These are phyloP conservation scores for Komagataella populi DNA, from an alignment of 805 yeast genomes.

Conservation along the genomic window DNA sequence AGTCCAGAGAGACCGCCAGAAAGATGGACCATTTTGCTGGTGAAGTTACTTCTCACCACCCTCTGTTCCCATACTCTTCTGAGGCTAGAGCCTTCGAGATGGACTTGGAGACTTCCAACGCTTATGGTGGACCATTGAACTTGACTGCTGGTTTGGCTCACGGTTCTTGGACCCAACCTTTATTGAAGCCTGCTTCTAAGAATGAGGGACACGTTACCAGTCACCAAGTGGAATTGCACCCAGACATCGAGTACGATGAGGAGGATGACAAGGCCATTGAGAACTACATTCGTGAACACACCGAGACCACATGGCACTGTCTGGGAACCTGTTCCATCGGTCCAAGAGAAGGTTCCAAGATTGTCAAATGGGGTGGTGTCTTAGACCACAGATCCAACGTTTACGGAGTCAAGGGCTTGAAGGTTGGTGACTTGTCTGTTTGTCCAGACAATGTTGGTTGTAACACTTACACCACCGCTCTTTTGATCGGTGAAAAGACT, in stretches of 20 bases:
- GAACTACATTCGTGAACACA: slow-evolving; percentile 14
- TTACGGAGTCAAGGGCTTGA: slow-evolving; percentile 13
- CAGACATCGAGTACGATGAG: slow-evolving; percentile 11
- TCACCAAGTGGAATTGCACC: slow-evolving; percentile 11
- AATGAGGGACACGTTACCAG: slow-evolving; percentile 11
- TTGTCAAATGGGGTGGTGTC: slow-evolving; percentile 16
- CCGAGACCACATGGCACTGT: slow-evolving; percentile 18
- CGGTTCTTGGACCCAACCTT: slow-evolving; percentile 17
- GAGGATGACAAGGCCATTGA: slow-evolving; percentile 15
- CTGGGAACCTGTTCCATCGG: slow-evolving; percentile 16
- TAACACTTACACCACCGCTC: slow-evolving; percentile 16
- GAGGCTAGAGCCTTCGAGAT: slow-evolving; percentile 15
- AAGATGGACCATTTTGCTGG: slow-evolving; percentile 16
- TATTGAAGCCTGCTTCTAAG: slow-evolving; percentile 10
- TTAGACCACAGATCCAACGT: slow-evolving; percentile 14
- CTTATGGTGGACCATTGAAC: slow-evolving; percentile 14
- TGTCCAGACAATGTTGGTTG: slow-evolving; percentile 18
- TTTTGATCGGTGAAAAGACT: slow-evolving; percentile 16
- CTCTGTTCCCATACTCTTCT: slow-evolving; percentile 11
- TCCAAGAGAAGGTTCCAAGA: slow-evolving; percentile 15
- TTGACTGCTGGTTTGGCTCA: slow-evolving; percentile 14
- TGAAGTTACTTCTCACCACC: slow-evolving; percentile 16
- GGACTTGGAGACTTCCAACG: slow-evolving; percentile 13
- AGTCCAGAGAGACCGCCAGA: slow-evolving; percentile 16
- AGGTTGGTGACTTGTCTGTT: slow-evolving; percentile 16